Percentiles rank a stretch among this genome's conserved stretches.
phyloP scores from a whole-genome alignment of 176 grass and related monocot genomes.

The Triticum timopheevii region DNA sequence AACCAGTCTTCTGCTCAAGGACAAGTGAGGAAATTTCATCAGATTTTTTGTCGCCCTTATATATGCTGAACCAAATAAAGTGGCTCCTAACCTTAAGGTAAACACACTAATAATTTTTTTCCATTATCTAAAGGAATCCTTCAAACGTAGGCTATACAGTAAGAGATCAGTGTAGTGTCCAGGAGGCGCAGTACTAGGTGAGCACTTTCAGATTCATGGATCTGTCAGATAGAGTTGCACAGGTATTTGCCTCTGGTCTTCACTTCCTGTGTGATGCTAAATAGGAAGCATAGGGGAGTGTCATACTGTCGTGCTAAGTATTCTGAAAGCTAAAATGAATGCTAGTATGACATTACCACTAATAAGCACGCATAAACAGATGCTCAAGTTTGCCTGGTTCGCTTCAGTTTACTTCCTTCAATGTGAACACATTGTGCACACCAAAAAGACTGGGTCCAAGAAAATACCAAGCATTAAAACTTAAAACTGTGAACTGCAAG shows the following conservation, averaged over 20 bases:
- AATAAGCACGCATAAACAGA: background rate
- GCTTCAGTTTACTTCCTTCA: background rate
- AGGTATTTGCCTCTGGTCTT: background rate
- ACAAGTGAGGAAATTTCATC: background rate
- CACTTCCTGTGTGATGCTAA: background rate
- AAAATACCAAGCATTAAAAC: background rate
- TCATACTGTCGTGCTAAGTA: slow-evolving; percentile 2
- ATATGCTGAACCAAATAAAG: background rate
- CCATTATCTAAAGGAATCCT: background rate
- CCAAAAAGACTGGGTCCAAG: background rate
- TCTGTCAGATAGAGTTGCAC: slow-evolving; percentile 8
- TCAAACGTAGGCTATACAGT: background rate
- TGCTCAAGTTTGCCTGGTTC: slow-evolving; percentile 8
- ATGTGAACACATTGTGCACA: background rate
- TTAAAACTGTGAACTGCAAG: background rate
- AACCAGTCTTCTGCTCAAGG: background rate
- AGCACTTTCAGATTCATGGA: slow-evolving; percentile 6
- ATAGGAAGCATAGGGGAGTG: background rate
- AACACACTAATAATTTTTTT: background rate
- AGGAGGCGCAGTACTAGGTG: background rate
- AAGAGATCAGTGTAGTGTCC: background rate
- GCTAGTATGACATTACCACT: background rate
- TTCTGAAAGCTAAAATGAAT: slow-evolving; percentile 4
- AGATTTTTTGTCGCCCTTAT: background rate
- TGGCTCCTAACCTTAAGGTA: background rate